A percentile compares a stretch with the other conserved stretches of the same genome.
These are phyloP conservation scores for Boechera divaricarpa DNA, from an alignment of 345 rosid species.

Conservation along the genomic window DNA sequence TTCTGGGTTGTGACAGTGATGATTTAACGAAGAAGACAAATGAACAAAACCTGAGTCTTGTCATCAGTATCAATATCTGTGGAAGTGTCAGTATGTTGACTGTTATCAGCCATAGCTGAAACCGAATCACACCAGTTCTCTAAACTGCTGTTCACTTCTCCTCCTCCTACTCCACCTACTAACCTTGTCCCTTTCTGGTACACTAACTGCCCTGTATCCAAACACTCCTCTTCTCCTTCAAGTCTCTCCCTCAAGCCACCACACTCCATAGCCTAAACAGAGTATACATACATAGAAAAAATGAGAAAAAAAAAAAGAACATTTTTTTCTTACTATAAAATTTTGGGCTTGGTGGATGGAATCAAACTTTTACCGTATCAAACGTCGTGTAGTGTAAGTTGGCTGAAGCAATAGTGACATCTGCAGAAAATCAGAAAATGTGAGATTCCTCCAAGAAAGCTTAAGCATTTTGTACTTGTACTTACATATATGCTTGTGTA, in stretches of 20 bases:
- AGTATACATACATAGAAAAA: conserved; percentile 12
- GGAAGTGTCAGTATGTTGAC: conserved; percentile 97
- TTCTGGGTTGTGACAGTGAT: conserved; percentile 4
- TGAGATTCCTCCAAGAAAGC: conserved; percentile 36
- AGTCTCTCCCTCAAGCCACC: conserved; percentile 53
- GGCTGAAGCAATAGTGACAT: conserved; percentile 59
- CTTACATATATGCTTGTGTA: too few relatives aligned
- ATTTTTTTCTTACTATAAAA: neutral
- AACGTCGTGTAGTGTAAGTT: conserved; percentile 65
- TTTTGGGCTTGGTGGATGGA: conserved; percentile 36
- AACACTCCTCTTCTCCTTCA: conserved; percentile 56
- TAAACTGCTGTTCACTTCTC: conserved; percentile 58
- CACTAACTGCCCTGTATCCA: conserved; percentile 69
- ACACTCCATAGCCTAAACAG: conserved; percentile 41
- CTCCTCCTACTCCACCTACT: conserved; percentile 49
- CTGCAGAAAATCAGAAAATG: conserved; percentile 58
- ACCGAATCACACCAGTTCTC: conserved; percentile 85
- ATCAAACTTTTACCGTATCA: conserved; percentile 62
- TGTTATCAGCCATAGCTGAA: conserved; percentile 77
- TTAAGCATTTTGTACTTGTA: conserved; percentile 5
- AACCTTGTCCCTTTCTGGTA: conserved; percentile 56
- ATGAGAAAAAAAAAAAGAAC: neutral
- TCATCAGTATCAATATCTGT: conserved; percentile 92
- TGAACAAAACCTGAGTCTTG: conserved; percentile 69
- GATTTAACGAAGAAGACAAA: conserved; percentile 43